Base-by-base conservation (phyloP, 495 filamentous ascomycete genomes). In the Tuber aestivum region DNA sequence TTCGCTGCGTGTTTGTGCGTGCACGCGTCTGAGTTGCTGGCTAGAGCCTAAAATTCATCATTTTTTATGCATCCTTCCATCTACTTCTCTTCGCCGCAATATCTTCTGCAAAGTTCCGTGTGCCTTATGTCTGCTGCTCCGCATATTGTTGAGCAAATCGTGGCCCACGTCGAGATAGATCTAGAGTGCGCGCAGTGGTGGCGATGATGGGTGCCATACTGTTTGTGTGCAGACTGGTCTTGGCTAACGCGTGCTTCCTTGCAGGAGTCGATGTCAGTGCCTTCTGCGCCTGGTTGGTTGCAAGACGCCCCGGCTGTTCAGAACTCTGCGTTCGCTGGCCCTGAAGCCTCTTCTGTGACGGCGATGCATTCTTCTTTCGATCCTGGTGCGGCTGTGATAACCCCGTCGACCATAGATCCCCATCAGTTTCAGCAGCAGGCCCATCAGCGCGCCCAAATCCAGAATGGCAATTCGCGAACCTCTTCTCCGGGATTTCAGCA, bases 401-500 rank as follows among this genome's bases (percentile, higher is more conserved):
- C 78, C 79, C 83, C 86, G 75, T 84, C 86, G 72, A 86, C 85
- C 76, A 87, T 88, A 83, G 89, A 90, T 81, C 87, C 88, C 85
- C 50, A 87, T 84, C 76, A 89, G 85, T 85, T 87, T 86, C 86
- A 92, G 87, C 86, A 91, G 87, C 76, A 86, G 86, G 75, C 86
- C 44, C 85, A 87, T 73, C 86, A 90, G 78, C 86, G 86, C 38
- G 86, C 88, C 75, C 90, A 90, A 84, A 91, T 97, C 88, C 92
- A 93, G 84, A 96, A 97, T 87, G 92, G 92, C 83, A 88, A 88
- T 78, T 89, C 91, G 84, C 91, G 92, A 85, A 94, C 94, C 85
- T 89, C 90, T 50, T 93, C 92, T 50, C 92, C 93, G 42, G 89
- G 90, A 70, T 94, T 93, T 85, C 87, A 89, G 76, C 90, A 89